Percentiles rank a stretch among this genome's conserved stretches.
Evolutionary conservation across 2,329 filamentous ascomycete species (phyloP).

Genomic region (Sporothrix mexicana): DNA sequence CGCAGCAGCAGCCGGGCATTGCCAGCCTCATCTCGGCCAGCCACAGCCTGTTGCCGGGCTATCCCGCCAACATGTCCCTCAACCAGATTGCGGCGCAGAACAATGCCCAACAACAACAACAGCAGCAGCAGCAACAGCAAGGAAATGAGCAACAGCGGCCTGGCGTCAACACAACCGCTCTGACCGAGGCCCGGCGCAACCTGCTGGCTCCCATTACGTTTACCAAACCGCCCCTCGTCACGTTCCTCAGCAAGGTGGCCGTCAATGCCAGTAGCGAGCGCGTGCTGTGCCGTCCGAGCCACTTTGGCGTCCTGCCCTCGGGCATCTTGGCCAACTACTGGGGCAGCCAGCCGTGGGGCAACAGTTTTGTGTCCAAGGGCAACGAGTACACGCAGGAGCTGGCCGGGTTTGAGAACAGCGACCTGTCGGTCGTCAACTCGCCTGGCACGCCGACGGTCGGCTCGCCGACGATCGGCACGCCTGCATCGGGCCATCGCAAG

Average conservation of each 20-base stretch:
- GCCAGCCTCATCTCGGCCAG: slow-evolving; percentile 85
- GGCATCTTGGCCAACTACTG: slow-evolving; percentile 92
- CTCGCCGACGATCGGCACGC: slow-evolving; percentile 41
- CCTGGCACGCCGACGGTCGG: slow-evolving; percentile 1
- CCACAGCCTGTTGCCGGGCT: slow-evolving; percentile 75
- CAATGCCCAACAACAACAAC: slow-evolving; percentile 29
- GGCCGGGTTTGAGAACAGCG: slow-evolving; percentile 32
- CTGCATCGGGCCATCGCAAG: slow-evolving; percentile 49
- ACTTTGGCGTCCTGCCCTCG: slow-evolving; percentile 74
- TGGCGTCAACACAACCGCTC: slow-evolving; percentile 44
- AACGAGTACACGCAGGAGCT: slow-evolving; percentile 35
- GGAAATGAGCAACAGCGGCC: slow-evolving; percentile 38
- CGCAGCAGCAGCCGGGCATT: slow-evolving; percentile 66
- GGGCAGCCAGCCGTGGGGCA: slow-evolving; percentile 81
- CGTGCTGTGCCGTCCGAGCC: slow-evolving; percentile 65
- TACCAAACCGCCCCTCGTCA: slow-evolving; percentile 81
- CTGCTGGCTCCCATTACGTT: slow-evolving; percentile 82
- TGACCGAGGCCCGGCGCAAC: slow-evolving; percentile 58
- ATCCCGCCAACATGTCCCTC: slow-evolving; percentile 40
- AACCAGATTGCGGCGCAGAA: slow-evolving; percentile 38
- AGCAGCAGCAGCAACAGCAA: slow-evolving; percentile 35
- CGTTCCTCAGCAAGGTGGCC: slow-evolving; percentile 84
- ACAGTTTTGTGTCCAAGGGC: slow-evolving; percentile 38
- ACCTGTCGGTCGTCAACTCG: slow-evolving; percentile 41
- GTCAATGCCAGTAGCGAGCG: slow-evolving; percentile 81